Evolutionary conservation across 441 rosid species (phyloP).

Genomic region (Syzygium syzygioides): DNA sequence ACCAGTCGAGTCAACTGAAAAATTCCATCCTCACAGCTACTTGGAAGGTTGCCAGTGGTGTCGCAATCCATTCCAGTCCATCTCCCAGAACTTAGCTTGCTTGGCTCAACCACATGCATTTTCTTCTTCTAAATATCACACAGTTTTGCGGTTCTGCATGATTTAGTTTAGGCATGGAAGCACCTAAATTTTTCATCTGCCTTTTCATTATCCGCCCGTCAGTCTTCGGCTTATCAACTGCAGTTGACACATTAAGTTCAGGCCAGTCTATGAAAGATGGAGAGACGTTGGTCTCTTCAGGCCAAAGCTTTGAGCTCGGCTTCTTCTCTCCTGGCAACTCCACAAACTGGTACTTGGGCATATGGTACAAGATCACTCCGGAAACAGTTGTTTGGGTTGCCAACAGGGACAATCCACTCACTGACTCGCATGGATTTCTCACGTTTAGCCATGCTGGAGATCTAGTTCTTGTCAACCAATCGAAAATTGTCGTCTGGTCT

Average conservation of each 20-base stretch:
- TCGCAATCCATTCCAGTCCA: not conserved
- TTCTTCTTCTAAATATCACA: not conserved
- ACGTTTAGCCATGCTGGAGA: not conserved
- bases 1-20: not conserved
- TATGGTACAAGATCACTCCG: not conserved
- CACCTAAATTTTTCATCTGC: not conserved
- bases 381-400: not conserved
- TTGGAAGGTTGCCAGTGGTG: not conserved
- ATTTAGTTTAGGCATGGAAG: not conserved
- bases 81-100: not conserved
- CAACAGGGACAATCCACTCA: not conserved
- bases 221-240: not conserved
- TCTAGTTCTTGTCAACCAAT: not conserved
- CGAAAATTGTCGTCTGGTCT: not conserved
- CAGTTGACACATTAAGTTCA: not conserved
- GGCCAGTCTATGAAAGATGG: not conserved
- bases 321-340: not conserved
- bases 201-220: not conserved
- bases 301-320: not conserved
- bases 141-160: not conserved
- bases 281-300: not conserved
- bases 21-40: not conserved
- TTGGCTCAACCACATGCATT: not conserved
- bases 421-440: not conserved
- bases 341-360: not conserved